Conservation (phyloP, 129 eudicot genomes). For the Helichrysum umbraculigerum region DNA sequence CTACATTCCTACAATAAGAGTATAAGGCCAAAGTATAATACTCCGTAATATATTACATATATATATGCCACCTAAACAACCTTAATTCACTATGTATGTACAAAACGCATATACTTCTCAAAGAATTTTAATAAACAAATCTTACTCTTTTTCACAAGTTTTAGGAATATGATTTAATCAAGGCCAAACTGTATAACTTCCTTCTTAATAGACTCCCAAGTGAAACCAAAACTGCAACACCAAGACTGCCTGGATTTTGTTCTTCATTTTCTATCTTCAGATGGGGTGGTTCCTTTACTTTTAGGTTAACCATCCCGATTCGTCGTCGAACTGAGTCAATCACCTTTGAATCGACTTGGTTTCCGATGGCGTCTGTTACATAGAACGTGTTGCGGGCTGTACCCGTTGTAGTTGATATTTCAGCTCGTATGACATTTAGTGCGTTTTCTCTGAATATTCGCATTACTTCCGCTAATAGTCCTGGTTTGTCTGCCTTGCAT, state of each 20-base stretch:
- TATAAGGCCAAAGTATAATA: too few relatives aligned
- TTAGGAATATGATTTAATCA: constrained; percentile 68
- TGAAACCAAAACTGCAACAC: constrained; percentile 60
- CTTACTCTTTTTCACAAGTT: neutral
- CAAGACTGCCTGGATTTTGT: constrained; percentile 35
- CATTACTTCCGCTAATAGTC: constrained; percentile 61
- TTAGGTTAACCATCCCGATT: constrained; percentile 46
- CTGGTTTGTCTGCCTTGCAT: constrained; percentile 43
- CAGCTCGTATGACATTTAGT: constrained; percentile 59
- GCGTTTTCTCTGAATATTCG: constrained; percentile 65
- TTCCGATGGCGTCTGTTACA: constrained; percentile 57
- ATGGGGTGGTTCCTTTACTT: constrained; percentile 58
- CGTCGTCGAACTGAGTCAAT: constrained; percentile 48
- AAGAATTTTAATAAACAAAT: constrained; percentile 1
- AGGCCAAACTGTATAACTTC: constrained; percentile 64
- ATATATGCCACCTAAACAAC: neutral
- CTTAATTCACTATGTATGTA: neutral
- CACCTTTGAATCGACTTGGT: constrained; percentile 45
- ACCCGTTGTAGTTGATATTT: constrained; percentile 51
- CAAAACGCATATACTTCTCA: neutral
- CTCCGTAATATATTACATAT: neutral
- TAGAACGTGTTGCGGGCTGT: constrained; percentile 52
- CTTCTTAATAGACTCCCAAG: constrained; percentile 64
- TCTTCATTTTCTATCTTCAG: constrained; percentile 35
- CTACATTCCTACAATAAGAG: too few relatives aligned